Evolutionary conservation across 257 asterid genomes (phyloP).

Genomic region (Nicotiana tomentosiformis): DNA sequence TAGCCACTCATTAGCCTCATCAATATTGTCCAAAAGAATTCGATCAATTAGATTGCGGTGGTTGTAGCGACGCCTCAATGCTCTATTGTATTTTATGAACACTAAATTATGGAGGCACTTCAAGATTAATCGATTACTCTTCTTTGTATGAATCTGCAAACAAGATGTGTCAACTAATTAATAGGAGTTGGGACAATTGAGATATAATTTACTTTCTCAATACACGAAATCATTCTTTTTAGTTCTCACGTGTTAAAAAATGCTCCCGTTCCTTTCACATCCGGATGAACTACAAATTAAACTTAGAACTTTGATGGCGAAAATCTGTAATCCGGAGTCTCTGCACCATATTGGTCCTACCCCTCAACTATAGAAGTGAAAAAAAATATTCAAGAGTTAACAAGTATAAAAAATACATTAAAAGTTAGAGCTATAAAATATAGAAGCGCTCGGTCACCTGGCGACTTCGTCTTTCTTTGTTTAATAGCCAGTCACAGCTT

Average conservation of each 20-base stretch:
- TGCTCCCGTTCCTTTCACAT: constrained; percentile 7
- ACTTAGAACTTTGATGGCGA: background rate
- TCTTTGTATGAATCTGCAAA: background rate
- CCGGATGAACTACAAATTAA: constrained; percentile 12
- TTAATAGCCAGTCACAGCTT: background rate
- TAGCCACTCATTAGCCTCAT: background rate
- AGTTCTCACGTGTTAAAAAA: constrained; percentile 3
- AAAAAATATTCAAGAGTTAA: background rate
- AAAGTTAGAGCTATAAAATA: too few relatives aligned
- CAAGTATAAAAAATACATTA: background rate
- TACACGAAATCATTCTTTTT: background rate
- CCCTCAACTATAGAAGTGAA: background rate
- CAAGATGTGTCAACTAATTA: background rate
- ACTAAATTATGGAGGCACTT: background rate
- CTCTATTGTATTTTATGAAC: background rate
- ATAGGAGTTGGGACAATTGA: background rate
- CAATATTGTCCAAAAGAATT: background rate
- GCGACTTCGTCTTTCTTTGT: background rate
- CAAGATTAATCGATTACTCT: background rate
- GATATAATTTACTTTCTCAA: background rate
- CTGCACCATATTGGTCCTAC: background rate
- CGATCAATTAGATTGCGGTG: background rate
- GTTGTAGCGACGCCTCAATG: background rate
- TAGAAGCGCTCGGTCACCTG: background rate
- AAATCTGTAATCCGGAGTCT: background rate